A percentile compares a stretch with the other conserved stretches of the same genome.
phyloP scores from a whole-genome alignment of 139 green algal species.

The Chloropicon primus region DNA sequence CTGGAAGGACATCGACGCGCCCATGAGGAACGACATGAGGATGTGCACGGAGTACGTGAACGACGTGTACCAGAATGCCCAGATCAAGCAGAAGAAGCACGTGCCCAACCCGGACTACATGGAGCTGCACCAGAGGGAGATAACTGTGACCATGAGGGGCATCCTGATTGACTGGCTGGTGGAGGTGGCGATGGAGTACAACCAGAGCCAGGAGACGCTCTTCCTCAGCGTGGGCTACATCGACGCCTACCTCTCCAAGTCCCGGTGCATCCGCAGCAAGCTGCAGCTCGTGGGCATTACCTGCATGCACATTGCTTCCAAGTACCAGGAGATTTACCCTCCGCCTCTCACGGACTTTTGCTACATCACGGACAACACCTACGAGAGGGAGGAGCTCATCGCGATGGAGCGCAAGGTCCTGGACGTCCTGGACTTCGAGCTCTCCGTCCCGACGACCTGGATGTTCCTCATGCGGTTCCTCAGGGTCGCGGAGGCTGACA shows the following conservation, averaged over 20 bases:
- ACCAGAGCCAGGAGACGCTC: slow-evolving; percentile 80
- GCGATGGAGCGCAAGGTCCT: slow-evolving; percentile 72
- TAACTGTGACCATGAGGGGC: slow-evolving; percentile 76
- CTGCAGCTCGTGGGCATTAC: slow-evolving; percentile 79
- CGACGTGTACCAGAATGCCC: slow-evolving; percentile 59
- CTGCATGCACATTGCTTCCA: slow-evolving; percentile 84
- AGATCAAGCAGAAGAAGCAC: slow-evolving; percentile 32
- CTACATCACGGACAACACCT: slow-evolving; percentile 98
- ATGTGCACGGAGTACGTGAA: slow-evolving; percentile 57
- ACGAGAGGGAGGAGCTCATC: slow-evolving; percentile 69
- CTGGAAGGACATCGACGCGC: slow-evolving; percentile 57
- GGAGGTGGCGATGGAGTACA: slow-evolving; percentile 85
- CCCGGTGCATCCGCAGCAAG: slow-evolving; percentile 25
- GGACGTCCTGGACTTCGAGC: slow-evolving; percentile 67
- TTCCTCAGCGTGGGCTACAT: slow-evolving; percentile 77
- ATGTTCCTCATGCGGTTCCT: slow-evolving; percentile 77
- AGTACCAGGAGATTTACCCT: slow-evolving; percentile 98
- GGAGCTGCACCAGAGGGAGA: slow-evolving; percentile 58
- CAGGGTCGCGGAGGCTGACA: slow-evolving; percentile 29
- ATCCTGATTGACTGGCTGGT: slow-evolving; percentile 97
- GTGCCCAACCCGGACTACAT: slow-evolving; percentile 40
- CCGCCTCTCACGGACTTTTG: slow-evolving; percentile 75
- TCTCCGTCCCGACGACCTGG: slow-evolving; percentile 79
- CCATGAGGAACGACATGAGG: slow-evolving; percentile 47
- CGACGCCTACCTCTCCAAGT: slow-evolving; percentile 68